Conservation (phyloP, 441 rosid genomes). For the Iberis amara region DNA sequence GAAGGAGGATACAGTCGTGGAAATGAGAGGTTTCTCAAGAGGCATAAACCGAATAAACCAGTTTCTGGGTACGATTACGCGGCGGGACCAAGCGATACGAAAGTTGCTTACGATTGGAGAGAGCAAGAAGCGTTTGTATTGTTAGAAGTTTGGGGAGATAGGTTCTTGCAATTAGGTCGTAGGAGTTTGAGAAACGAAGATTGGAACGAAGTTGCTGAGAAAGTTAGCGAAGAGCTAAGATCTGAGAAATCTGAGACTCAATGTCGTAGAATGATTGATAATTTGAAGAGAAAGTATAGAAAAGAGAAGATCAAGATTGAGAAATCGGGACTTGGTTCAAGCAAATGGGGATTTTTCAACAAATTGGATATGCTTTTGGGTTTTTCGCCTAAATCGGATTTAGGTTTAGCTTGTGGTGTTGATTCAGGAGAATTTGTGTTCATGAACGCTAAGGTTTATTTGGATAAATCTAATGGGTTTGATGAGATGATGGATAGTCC, state of each 20-base stretch:
- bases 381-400: conserved; percentile 58
- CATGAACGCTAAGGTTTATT: conserved; percentile 52
- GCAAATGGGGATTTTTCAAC: conserved; percentile 75
- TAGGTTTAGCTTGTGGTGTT: conserved; percentile 76
- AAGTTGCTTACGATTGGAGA: conserved; percentile 77
- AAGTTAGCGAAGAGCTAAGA: conserved; percentile 69
- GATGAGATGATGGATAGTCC: conserved; percentile 93
- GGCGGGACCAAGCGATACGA: conserved; percentile 51
- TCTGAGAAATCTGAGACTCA: conserved; percentile 71
- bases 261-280: conserved; percentile 77
- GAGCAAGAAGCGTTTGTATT: conserved; percentile 79
- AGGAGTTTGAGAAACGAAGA: conserved; percentile 88
- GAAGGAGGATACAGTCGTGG: conserved; percentile 34
- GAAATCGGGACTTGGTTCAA: conserved; percentile 33
- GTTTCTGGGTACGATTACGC: conserved; percentile 61
- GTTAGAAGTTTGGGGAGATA: conserved; percentile 87
- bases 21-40: conserved; percentile 56
- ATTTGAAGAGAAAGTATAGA: conserved; percentile 83
- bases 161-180: conserved; percentile 67
- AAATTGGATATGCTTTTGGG: conserved; percentile 74
- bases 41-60: conserved; percentile 66
- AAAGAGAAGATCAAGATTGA: conserved; percentile 63
- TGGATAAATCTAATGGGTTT: conserved; percentile 66
- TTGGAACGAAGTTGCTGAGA: conserved; percentile 95
- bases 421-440: conserved; percentile 84